Conservation (phyloP, 345 rosid genomes). For the Conringia planisiliqua region DNA sequence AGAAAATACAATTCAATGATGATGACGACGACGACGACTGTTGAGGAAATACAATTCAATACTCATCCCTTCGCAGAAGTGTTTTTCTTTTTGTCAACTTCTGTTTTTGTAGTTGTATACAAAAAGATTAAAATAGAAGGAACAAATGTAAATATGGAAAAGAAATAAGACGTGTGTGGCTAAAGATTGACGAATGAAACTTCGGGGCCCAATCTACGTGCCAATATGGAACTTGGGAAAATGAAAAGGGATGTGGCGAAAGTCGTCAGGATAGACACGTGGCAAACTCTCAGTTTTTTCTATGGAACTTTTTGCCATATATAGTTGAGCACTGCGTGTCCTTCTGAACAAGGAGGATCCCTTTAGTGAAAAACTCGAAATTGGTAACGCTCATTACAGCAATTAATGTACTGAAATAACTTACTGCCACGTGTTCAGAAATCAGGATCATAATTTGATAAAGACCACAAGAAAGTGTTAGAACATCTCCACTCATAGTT, state of each 20-base stretch:
- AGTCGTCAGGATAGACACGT: conserved; percentile 2
- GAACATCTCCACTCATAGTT: background rate
- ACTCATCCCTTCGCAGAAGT: background rate
- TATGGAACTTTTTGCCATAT: background rate
- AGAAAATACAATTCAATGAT: too few relatives aligned
- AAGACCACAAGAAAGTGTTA: conserved; percentile 21
- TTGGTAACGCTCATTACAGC: conserved; percentile 2
- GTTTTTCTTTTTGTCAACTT: background rate
- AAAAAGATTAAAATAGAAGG: background rate
- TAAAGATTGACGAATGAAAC: background rate
- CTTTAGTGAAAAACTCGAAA: background rate
- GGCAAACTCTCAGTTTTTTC: background rate
- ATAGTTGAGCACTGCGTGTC: conserved; percentile 17
- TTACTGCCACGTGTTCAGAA: background rate
- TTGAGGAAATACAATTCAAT: too few relatives aligned
- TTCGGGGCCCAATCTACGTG: background rate
- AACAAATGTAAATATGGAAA: background rate
- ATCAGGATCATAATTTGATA: background rate
- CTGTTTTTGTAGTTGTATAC: background rate
- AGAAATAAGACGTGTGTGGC: conserved; percentile 2
- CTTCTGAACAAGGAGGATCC: background rate
- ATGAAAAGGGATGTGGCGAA: background rate
- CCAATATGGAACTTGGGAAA: background rate
- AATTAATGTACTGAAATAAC: conserved; percentile 5
- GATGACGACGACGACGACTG: too few relatives aligned